Percentiles rank a stretch among this genome's conserved stretches.
These are phyloP conservation scores for Stellera chamaejasme DNA, from an alignment of 345 rosid genomes.

Conservation along the genomic window DNA sequence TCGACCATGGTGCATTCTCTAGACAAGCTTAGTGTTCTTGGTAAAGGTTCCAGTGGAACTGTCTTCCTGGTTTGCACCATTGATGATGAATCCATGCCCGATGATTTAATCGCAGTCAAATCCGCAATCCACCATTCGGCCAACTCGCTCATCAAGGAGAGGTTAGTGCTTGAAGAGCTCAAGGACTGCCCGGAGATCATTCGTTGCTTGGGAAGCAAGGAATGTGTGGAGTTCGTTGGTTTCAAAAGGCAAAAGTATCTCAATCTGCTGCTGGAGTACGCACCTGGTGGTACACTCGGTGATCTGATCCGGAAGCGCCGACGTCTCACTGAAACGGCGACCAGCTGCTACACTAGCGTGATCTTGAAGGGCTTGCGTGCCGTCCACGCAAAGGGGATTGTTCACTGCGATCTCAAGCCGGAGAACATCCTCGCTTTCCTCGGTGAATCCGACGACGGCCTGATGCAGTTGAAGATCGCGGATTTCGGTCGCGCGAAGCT, in stretches of 20 bases:
- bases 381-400: constrained; percentile 55
- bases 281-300: constrained; percentile 59
- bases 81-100: too few relatives aligned
- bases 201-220: constrained; percentile 43
- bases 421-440: constrained; percentile 42
- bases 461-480: constrained; percentile 41
- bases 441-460: not conserved
- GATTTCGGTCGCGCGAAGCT: constrained; percentile 74
- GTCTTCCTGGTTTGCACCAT: too few relatives aligned
- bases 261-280: constrained; percentile 65
- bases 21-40: too few relatives aligned
- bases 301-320: constrained; percentile 21
- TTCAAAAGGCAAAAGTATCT: constrained; percentile 18
- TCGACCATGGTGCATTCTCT: too few relatives aligned
- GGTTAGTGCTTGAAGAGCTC: constrained; percentile 27
- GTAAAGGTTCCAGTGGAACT: too few relatives aligned
- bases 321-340: constrained; percentile 47
- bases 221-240: constrained; percentile 19
- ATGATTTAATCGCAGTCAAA: constrained; percentile 52
- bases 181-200: constrained; percentile 40
- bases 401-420: constrained; percentile 66
- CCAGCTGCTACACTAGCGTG: constrained; percentile 32
- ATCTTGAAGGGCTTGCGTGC: constrained; percentile 48
- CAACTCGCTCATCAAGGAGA: constrained; percentile 46
- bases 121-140: constrained; percentile 28